A percentile compares a stretch with the other conserved stretches of the same genome.
Evolutionary conservation across 805 yeast species (phyloP).

Genomic region (Candida bentonensis): DNA sequence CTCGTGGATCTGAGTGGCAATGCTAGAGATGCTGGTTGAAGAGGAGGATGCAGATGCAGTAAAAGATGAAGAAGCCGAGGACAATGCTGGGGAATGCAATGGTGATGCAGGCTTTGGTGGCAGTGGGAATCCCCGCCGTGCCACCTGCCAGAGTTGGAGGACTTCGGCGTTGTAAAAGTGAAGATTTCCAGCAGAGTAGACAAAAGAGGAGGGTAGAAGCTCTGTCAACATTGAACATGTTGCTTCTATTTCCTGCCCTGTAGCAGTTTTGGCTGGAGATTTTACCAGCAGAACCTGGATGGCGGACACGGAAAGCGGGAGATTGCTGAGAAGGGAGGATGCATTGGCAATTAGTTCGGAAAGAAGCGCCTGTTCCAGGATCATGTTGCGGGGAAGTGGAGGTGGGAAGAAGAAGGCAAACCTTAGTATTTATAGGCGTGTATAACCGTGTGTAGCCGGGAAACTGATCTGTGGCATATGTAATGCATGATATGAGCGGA

Average conservation of each 20-base stretch:
- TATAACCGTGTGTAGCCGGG: too few species aligned
- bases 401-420: slow-evolving; percentile 3
- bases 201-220: not conserved
- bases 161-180: not conserved
- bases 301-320: not conserved
- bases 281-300: not conserved
- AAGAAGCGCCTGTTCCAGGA: not conserved
- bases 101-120: too few species aligned
- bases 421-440: too few species aligned
- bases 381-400: too few species aligned
- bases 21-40: too few species aligned
- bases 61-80: too few species aligned
- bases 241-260: not conserved
- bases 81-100: too few species aligned
- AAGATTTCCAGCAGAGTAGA: not conserved
- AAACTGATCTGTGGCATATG: too few species aligned
- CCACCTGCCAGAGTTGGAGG: not conserved
- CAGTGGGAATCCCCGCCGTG: too few species aligned
- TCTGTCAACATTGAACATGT: not conserved
- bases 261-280: not conserved
- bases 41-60: too few species aligned
- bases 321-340: not conserved
- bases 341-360: not conserved
- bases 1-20: too few species aligned
- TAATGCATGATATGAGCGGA: too few species aligned